Base-by-base conservation (phyloP, 2,329 filamentous ascomycete genomes). In the Exophiala aquamarina region DNA sequence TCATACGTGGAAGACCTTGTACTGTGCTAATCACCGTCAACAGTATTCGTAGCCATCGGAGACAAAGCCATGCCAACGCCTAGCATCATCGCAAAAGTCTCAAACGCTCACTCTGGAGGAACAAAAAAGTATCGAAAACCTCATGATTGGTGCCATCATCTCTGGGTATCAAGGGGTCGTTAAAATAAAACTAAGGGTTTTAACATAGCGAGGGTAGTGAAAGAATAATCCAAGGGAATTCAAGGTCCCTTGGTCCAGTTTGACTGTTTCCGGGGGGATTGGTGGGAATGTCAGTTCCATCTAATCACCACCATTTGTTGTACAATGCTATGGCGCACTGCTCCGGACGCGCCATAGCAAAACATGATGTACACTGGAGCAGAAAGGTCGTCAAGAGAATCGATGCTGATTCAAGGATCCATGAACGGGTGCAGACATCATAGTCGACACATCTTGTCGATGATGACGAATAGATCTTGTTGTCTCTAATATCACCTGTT, bases 111-210 rank as follows among this genome's bases (percentile, higher is more conserved):
- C 40, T 14, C 14, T 42, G 20, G 13, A 32, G 40, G n/a, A 42
- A 32, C 39, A 31, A n/a, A 32, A 15, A 32, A 29, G 4, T 15
- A 21, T 29, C 13, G n/a, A n/a, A 26, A 26, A 26, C 23, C 23
- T 26, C 6, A 21, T 32, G 15, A 31, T 42, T 29, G 17, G 28
- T 20, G 19, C 31, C 23, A 18, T 42, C 26, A 33, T 31, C 17
- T 19, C 15, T 19, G 40, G 40, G 40, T 31, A 42, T 42, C 40
- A 42, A 36, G 23, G 6, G 23, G 31, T 42, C 40, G 26, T 42
- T 17, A 32, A 15, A 42, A 17, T 19, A 29, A 11, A 33, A n/a
- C n/a, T n/a, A 32, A 32, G 31, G 20, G 15, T 32, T 42, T n/a
- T 19, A 33, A 32, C 14, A 18, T 32, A 31, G 26, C 40, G 26